Evolutionary conservation across 2,329 filamentous ascomycete genomes (phyloP).

Genomic region (Stachybotrys elegans): DNA sequence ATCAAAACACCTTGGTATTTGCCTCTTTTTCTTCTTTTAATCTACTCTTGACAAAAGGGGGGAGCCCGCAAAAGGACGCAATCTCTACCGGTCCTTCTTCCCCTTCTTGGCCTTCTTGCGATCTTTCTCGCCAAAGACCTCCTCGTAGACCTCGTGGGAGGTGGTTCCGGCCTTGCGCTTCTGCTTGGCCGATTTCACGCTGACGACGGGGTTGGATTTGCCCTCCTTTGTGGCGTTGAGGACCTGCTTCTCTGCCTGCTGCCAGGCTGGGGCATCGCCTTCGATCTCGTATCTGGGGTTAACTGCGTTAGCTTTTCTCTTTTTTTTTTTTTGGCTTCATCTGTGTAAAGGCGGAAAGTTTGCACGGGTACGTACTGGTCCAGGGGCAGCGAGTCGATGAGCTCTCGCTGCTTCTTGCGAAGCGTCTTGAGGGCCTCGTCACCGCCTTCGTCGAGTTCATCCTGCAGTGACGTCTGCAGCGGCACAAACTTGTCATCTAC

Average conservation of each 20-base stretch:
- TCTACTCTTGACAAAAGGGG: conserved; percentile 15
- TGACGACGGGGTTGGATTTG: conserved; percentile 61
- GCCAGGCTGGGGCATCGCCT: conserved; percentile 56
- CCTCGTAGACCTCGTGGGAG: conserved; percentile 58
- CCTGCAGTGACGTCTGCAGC: conserved; percentile 65
- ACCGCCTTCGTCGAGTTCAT: conserved; percentile 80
- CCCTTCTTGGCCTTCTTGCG: conserved; percentile 51
- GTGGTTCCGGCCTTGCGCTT: conserved; percentile 68
- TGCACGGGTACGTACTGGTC: conserved; percentile 55
- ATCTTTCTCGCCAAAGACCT: conserved; percentile 51
- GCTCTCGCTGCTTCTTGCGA: conserved; percentile 73
- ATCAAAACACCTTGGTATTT: not conserved
- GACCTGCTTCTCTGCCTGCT: conserved; percentile 72
- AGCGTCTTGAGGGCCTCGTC: conserved; percentile 68
- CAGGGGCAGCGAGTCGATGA: conserved; percentile 86
- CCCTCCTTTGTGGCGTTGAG: conserved; percentile 49
- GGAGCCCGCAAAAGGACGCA: too few species aligned
- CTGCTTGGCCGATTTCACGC: conserved; percentile 70
- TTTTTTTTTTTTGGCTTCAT: conserved; percentile 3
- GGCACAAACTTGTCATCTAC: conserved; percentile 64
- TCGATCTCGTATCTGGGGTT: conserved; percentile 65
- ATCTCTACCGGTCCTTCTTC: conserved; percentile 21
- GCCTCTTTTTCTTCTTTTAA: not conserved
- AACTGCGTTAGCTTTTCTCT: too few species aligned
- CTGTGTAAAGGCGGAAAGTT: not conserved